Conservation (phyloP, 2,329 filamentous ascomycete species). For the Colletotrichum tabaci region DNA sequence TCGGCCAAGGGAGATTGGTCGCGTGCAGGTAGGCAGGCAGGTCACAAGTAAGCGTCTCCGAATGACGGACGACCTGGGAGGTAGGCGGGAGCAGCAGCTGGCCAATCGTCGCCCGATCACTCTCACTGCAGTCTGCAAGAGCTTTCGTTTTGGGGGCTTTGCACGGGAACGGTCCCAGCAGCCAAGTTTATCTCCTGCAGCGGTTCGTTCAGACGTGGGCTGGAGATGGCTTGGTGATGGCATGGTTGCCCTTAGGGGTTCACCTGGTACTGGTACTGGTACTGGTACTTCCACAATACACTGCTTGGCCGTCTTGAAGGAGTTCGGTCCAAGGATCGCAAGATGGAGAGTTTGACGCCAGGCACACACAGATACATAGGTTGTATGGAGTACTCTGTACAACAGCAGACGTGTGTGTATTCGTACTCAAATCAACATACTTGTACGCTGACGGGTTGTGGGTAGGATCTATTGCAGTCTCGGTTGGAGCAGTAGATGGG, state of each 20-base stretch:
- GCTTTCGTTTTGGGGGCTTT: too few relatives aligned
- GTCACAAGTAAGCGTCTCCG: not conserved
- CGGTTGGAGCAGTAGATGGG: not conserved
- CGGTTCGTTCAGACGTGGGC: not conserved
- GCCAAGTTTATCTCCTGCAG: not conserved
- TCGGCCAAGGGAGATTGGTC: not conserved
- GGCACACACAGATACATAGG: not conserved
- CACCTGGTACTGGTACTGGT: not conserved
- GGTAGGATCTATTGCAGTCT: not conserved
- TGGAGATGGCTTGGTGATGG: not conserved
- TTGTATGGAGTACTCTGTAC: too few relatives aligned
- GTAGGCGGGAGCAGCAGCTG: not conserved
- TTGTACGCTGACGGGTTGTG: not conserved
- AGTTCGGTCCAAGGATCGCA: not conserved
- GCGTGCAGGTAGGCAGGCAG: conserved; percentile 2
- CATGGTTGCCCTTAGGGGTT: not conserved
- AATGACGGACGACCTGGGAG: not conserved
- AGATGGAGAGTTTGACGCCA: conserved; percentile 3
- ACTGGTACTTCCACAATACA: too few relatives aligned
- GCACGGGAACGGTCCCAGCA: not conserved
- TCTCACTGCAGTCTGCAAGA: too few relatives aligned
- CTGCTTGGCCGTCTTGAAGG: not conserved
- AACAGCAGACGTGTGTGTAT: too few relatives aligned
- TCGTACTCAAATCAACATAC: too few relatives aligned
- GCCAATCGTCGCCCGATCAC: too few relatives aligned